phyloP scores from a whole-genome alignment of 352 stramenopile genomes.

The Pythium phragmitis region DNA sequence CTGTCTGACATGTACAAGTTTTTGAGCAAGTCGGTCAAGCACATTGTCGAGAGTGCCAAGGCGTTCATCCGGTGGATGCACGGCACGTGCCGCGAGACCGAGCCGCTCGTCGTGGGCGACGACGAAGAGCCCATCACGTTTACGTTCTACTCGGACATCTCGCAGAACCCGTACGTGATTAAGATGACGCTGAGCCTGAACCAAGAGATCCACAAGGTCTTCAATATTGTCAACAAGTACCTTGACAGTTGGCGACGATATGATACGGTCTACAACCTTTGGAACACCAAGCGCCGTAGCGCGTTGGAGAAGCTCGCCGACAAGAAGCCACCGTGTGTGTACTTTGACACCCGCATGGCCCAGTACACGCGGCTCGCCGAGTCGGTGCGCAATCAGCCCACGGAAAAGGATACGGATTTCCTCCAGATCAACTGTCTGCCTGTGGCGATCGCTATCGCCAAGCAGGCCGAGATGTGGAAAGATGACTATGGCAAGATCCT shows the following conservation, averaged over 20 bases:
- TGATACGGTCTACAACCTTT: slow-evolving; percentile 94
- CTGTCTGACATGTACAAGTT: slow-evolving; percentile 96
- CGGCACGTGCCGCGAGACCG: slow-evolving; percentile 91
- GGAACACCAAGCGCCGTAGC: slow-evolving; percentile 91
- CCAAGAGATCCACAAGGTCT: slow-evolving; percentile 93
- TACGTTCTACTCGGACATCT: slow-evolving; percentile 95
- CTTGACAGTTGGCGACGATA: slow-evolving; percentile 93
- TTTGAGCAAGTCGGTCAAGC: slow-evolving; percentile 92
- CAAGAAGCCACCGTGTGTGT: slow-evolving; percentile 91
- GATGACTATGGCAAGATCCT: slow-evolving; percentile 93
- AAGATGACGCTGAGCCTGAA: slow-evolving; percentile 94
- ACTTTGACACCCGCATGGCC: slow-evolving; percentile 93
- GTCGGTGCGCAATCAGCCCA: slow-evolving; percentile 85
- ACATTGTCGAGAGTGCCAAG: slow-evolving; percentile 94
- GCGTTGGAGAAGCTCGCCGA: slow-evolving; percentile 91
- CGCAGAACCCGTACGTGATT: slow-evolving; percentile 94
- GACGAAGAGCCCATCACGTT: slow-evolving; percentile 94
- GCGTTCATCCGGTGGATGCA: slow-evolving; percentile 95
- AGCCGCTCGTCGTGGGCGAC: slow-evolving; percentile 86
- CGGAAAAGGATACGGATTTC: slow-evolving; percentile 94
- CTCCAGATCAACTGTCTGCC: slow-evolving; percentile 92
- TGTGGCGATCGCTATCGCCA: slow-evolving; percentile 88
- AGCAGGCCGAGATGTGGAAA: slow-evolving; percentile 93
- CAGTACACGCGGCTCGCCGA: slow-evolving; percentile 90
- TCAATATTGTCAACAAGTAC: slow-evolving; percentile 94